Evolutionary conservation across 805 yeast genomes (phyloP), one percentile per base, ranked within the genome.

Genomic region (Ogataea saltuana): DNA sequence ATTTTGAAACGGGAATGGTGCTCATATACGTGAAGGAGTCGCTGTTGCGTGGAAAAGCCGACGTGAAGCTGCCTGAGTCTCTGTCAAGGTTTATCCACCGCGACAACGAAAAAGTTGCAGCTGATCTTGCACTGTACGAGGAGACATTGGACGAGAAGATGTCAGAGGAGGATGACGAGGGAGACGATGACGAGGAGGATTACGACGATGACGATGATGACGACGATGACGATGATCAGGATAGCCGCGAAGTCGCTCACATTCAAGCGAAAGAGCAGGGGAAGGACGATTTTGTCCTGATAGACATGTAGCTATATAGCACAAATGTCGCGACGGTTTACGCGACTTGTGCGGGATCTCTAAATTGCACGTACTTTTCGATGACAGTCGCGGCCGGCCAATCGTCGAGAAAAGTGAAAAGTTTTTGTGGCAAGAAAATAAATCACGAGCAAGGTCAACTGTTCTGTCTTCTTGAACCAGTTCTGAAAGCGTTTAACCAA

Each of bases 11-110:
- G 3, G 55, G 71, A 0, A 51, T 70, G 46, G 59, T 64, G 2
- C 45, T 71, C 31, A 41, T 65, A 0, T 70, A 68, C 48, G 71
- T 61, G 4, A 63, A 46, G 33, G 45, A 61, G 23, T 51, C 65
- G 4, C 56, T 48, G 1, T 58, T 65, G 23, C 33, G 38, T 2
- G 41, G 45, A 1, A 32, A 43, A 1, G 45, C 45, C 0, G 32
- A 37, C 1, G 39, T 22, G 2, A 44, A 46, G 4, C 35, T 64
- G 9, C 62, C 66, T 25, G 41, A 44, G 3, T 48, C 58, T 9
- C 53, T 69, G 13, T 41, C 44, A 23, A 55, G 52, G 2, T 71
- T 71, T 38, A 40, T 69, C 6, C 42, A 46, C 2, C 58, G 51
- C 28, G 75, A 70, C 39, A 61, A 63, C 38, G 46, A 33, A 5